Conservation (phyloP, 2,329 filamentous ascomycete genomes). For the Aspergillus piperis region DNA sequence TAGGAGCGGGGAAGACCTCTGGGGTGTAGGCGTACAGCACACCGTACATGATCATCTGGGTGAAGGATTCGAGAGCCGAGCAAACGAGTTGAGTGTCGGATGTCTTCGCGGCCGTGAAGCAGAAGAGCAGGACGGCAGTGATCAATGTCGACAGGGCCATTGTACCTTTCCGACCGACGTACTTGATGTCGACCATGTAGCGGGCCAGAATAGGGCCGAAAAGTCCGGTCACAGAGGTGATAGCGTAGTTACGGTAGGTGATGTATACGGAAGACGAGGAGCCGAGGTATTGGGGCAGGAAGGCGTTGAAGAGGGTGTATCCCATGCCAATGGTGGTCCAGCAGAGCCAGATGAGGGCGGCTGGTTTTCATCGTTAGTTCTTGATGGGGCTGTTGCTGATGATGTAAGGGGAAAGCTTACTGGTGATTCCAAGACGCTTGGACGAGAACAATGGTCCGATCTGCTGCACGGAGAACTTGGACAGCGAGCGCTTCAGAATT, state of each 20-base stretch:
- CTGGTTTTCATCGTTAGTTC: slow-evolving; percentile 13
- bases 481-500: too few species aligned
- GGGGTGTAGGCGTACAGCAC: slow-evolving; percentile 59
- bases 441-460: too few species aligned
- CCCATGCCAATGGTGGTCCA: slow-evolving; percentile 85
- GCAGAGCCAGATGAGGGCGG: slow-evolving; percentile 69
- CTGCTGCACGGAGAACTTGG: too few species aligned
- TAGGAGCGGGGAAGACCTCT: slow-evolving; percentile 55
- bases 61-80: slow-evolving; percentile 55
- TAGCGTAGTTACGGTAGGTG: slow-evolving; percentile 77
- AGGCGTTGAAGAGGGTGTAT: slow-evolving; percentile 85
- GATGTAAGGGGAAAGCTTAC: too few species aligned
- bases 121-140: slow-evolving; percentile 56
- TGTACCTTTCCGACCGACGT: slow-evolving; percentile 58
- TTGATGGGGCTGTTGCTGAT: too few species aligned
- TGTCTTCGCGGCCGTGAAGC: slow-evolving; percentile 54
- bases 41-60: slow-evolving; percentile 57
- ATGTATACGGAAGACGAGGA: slow-evolving; percentile 51
- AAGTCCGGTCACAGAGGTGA: slow-evolving; percentile 74
- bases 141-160: slow-evolving; percentile 56
- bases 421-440: too few species aligned
- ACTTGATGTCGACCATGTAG: slow-evolving; percentile 71
- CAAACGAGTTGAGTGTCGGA: slow-evolving; percentile 52
- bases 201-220: slow-evolving; percentile 75
- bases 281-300: slow-evolving; percentile 80